Percentiles rank a stretch among this genome's conserved stretches.
Evolutionary conservation across 208 protist species (phyloP).

Genomic region (Acanthamoeba castellanii): DNA sequence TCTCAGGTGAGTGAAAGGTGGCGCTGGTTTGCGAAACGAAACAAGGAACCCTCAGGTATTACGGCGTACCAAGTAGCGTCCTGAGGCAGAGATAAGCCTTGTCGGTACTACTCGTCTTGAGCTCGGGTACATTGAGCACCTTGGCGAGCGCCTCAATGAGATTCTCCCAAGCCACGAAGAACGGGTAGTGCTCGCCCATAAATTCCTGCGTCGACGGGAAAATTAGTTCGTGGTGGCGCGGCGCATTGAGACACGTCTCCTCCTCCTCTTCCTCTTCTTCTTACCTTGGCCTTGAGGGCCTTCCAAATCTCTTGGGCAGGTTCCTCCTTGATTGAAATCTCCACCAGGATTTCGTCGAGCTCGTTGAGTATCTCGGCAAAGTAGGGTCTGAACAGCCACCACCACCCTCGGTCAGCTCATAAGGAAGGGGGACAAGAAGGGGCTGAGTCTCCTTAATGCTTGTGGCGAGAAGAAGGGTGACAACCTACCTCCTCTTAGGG

Average conservation of each 20-base stretch:
- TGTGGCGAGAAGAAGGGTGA: neutral
- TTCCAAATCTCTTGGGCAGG: constrained; percentile 42
- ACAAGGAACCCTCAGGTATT: neutral
- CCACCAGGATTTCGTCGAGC: constrained; percentile 51
- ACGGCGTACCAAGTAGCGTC: constrained; percentile 13
- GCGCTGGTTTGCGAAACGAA: neutral
- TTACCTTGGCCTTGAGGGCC: constrained; percentile 26
- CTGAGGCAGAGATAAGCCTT: constrained; percentile 57
- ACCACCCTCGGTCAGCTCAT: neutral
- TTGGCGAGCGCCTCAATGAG: constrained; percentile 1
- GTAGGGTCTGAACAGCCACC: neutral
- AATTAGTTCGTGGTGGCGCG: neutral
- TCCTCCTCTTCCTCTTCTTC: neutral
- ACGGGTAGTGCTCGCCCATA: constrained; percentile 65
- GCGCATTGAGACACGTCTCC: neutral
- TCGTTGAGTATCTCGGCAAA: constrained; percentile 60
- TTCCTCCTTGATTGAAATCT: constrained; percentile 58
- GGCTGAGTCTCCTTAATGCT: neutral
- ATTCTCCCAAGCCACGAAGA: constrained; percentile 64
- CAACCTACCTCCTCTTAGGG: neutral
- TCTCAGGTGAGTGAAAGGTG: neutral
- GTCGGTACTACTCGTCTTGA: constrained; percentile 5
- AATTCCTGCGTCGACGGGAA: neutral
- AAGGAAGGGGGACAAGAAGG: neutral
- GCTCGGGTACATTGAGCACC: constrained; percentile 21